Evolutionary conservation across 176 grass and related monocot genomes (phyloP).

Genomic region (Oryza meyeriana): DNA sequence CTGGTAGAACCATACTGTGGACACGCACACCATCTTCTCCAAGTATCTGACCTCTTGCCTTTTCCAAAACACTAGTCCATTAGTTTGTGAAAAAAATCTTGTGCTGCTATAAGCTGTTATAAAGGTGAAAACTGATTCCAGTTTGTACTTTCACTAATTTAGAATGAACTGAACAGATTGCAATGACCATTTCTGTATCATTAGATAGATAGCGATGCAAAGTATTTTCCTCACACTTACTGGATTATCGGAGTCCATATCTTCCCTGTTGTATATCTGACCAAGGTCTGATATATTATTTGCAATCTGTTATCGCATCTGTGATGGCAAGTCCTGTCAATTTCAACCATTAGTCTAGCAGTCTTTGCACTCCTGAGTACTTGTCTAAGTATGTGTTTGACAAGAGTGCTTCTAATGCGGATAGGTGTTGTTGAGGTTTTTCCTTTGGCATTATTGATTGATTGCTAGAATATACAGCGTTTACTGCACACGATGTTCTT

Average conservation of each 20-base stretch:
- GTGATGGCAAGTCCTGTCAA: conserved; percentile 73
- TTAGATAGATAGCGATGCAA: neutral
- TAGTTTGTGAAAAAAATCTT: conserved; percentile 20
- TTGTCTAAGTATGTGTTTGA: neutral
- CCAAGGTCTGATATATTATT: conserved; percentile 92
- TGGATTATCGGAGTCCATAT: conserved; percentile 62
- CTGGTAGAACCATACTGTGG: conserved; percentile 87
- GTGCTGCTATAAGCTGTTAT: neutral
- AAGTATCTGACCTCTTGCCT: conserved; percentile 83
- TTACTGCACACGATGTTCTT: neutral
- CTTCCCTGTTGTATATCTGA: conserved; percentile 82
- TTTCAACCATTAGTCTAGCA: neutral
- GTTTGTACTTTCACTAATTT: neutral
- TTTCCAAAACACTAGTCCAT: conserved; percentile 26
- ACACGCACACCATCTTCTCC: conserved; percentile 89
- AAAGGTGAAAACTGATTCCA: neutral
- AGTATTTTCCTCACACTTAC: conserved; percentile 29
- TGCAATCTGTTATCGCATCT: conserved; percentile 77
- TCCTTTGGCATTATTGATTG: neutral
- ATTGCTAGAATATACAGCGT: neutral
- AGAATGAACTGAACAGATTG: neutral
- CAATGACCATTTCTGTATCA: neutral
- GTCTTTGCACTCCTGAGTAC: neutral
- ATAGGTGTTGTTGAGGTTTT: neutral
- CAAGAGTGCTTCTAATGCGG: neutral